phyloP scores from a whole-genome alignment of 2,329 filamentous ascomycete species.

The Penicillium occitanis region DNA sequence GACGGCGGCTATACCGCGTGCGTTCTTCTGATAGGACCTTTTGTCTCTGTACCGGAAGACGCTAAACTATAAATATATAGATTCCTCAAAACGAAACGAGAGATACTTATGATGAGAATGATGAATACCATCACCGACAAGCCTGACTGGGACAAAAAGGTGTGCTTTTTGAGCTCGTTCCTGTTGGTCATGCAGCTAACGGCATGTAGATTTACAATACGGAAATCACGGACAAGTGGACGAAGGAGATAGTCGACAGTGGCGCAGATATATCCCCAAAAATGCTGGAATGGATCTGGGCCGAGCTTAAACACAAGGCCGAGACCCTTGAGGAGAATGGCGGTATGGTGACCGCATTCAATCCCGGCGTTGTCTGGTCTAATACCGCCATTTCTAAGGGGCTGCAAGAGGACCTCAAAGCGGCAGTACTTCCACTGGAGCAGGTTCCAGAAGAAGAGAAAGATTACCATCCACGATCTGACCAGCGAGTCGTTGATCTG shows the following conservation, averaged over 20 bases:
- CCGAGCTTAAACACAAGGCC: conserved; percentile 54
- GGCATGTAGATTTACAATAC: neutral
- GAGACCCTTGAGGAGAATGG: conserved; percentile 42
- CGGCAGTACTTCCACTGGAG: conserved; percentile 51
- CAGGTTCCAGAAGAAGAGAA: conserved; percentile 34
- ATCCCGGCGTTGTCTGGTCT: conserved; percentile 55
- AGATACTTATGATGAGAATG: conserved; percentile 39
- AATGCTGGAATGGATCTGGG: conserved; percentile 44
- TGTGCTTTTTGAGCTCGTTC: conserved; percentile 11
- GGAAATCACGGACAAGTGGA: conserved; percentile 33
- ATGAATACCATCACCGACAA: conserved; percentile 44
- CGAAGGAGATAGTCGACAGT: conserved; percentile 27
- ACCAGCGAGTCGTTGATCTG: conserved; percentile 33
- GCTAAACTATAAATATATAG: conserved; percentile 21
- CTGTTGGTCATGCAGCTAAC: neutral
- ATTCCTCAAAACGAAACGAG: conserved; percentile 34
- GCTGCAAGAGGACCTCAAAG: conserved; percentile 45
- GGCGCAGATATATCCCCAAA: conserved; percentile 34
- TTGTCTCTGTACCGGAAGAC: neutral
- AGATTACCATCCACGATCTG: conserved; percentile 14
- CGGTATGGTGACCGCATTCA: conserved; percentile 47
- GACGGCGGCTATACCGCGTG: conserved; percentile 29
- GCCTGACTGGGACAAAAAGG: conserved; percentile 12
- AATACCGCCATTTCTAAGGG: conserved; percentile 47
- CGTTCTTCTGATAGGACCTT: neutral